Evolutionary conservation across 2,329 filamentous ascomycete species (phyloP).

Genomic region (Lachnellula hyalina): DNA sequence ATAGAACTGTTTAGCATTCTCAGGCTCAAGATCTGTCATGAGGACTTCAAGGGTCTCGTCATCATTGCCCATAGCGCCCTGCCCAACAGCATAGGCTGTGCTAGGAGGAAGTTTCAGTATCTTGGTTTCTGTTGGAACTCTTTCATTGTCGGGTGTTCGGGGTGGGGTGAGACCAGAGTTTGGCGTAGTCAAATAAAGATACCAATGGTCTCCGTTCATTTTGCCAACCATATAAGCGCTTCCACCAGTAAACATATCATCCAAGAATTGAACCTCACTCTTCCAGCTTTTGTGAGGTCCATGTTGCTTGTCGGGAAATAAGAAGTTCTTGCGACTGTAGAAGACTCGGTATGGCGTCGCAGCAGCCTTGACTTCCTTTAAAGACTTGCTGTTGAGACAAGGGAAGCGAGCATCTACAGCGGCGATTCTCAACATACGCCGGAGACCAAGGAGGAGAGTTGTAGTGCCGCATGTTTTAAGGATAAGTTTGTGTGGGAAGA

Average conservation of each 20-base stretch:
- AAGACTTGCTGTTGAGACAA: constrained; percentile 62
- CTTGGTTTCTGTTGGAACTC: constrained; percentile 32
- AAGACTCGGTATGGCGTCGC: constrained; percentile 94
- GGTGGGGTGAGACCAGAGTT: constrained; percentile 76
- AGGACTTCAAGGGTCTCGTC: constrained; percentile 75
- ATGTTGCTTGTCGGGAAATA: constrained; percentile 90
- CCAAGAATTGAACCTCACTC: constrained; percentile 87
- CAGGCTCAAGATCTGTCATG: constrained; percentile 66
- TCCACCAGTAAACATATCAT: constrained; percentile 84
- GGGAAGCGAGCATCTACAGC: constrained; percentile 85
- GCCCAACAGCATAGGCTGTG: constrained; percentile 23
- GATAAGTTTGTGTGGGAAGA: constrained; percentile 99
- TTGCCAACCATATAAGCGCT: constrained; percentile 99
- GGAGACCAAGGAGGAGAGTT: constrained; percentile 82
- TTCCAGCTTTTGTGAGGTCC: constrained; percentile 97
- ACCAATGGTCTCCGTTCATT: constrained; percentile 99
- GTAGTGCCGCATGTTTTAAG: constrained; percentile 98
- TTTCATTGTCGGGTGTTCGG: constrained; percentile 60
- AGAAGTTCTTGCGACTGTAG: constrained; percentile 97
- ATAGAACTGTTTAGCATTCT: constrained; percentile 68
- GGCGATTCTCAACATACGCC: constrained; percentile 88
- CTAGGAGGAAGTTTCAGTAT: constrained; percentile 31
- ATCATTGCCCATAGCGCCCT: constrained; percentile 34
- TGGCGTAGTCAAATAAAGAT: constrained; percentile 91
- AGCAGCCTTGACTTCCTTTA: constrained; percentile 64